Evolutionary conservation across 78 protist species (phyloP), one percentile per base, ranked within the genome.

Genomic region (Polysphondylium violaceum): DNA sequence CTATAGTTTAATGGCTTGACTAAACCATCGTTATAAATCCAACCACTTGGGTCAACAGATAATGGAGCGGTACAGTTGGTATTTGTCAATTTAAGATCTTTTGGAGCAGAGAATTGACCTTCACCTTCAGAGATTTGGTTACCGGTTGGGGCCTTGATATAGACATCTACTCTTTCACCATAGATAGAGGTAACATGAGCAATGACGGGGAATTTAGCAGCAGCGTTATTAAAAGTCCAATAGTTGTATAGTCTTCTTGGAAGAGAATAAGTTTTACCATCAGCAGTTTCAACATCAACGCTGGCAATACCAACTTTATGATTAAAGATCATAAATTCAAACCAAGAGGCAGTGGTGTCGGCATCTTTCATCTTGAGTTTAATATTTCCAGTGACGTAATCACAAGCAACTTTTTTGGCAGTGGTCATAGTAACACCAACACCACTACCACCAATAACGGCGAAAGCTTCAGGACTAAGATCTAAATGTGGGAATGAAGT

Each of bases 401-500:
- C 79, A 58, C 91, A 83, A 21, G 78, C 31, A 8, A 83, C 91
- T n/a, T 83, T 83, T 50, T 83, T 83, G 25, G 51, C 74, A 17
- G 60, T 69, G 17, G 81, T 83, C 91, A 83, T 83, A 16, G 76
- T 69, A 8, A 83, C 91, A 59, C 91, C 91, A n/a, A 83, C 43
- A 31, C 27, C 2, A 1, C 3, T 11, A 21, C 79, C 79, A 25
- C 58, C 63, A 21, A 50, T 36, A 3, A 29, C 27, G 44, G 51
- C 38, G 36, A 83, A 83, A 23, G 72, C 68, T 7, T 38, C 23
- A n/a, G 91, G 91, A 41, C 74, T 58, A 14, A 83, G 56, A 83
- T 83, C 91, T 31, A 83, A 83, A 83, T 83, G 91, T 58, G 91
- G 91, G 75, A 83, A 83, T 29, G 74, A 23, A 21, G 91, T 83